Conservation (phyloP, 2,329 filamentous ascomycete genomes). For the Pezizomycotina sp. region DNA sequence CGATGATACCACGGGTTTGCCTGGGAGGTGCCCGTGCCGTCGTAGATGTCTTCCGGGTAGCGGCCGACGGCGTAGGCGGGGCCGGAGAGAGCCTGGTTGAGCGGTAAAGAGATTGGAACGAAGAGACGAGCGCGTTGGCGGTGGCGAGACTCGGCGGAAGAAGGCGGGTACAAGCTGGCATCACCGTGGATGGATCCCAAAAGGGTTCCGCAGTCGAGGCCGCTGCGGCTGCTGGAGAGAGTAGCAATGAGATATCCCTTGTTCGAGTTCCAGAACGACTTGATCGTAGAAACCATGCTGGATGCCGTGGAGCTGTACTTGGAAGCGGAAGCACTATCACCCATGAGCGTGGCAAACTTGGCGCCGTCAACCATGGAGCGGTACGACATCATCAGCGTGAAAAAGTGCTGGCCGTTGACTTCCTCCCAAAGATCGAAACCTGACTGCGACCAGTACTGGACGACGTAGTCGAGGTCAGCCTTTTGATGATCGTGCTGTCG, state of each 20-base stretch:
- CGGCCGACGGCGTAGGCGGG: conserved; percentile 48
- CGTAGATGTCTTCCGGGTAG: conserved; percentile 58
- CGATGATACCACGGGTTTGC: conserved; percentile 64
- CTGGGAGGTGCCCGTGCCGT: conserved; percentile 37
- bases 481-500: conserved; percentile 30
- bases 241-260: conserved; percentile 49
- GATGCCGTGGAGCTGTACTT: conserved; percentile 44
- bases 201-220: conserved; percentile 56
- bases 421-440: conserved; percentile 35
- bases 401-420: conserved; percentile 47
- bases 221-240: conserved; percentile 48
- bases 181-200: conserved; percentile 52
- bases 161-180: conserved; percentile 62
- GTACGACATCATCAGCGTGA: conserved; percentile 54
- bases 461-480: conserved; percentile 33
- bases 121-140: conserved; percentile 58
- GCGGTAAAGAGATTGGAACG: conserved; percentile 53
- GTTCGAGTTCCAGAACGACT: conserved; percentile 54
- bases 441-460: conserved; percentile 30
- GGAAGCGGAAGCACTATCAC: conserved; percentile 37
- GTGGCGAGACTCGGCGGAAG: conserved; percentile 52
- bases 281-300: conserved; percentile 55
- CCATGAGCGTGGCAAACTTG: conserved; percentile 46
- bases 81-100: too few relatives aligned
- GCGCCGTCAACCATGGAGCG: conserved; percentile 45